Evolutionary conservation across 495 filamentous ascomycete genomes (phyloP), one percentile per base, ranked within the genome.

Genomic region (Trichoderma parareesei): DNA sequence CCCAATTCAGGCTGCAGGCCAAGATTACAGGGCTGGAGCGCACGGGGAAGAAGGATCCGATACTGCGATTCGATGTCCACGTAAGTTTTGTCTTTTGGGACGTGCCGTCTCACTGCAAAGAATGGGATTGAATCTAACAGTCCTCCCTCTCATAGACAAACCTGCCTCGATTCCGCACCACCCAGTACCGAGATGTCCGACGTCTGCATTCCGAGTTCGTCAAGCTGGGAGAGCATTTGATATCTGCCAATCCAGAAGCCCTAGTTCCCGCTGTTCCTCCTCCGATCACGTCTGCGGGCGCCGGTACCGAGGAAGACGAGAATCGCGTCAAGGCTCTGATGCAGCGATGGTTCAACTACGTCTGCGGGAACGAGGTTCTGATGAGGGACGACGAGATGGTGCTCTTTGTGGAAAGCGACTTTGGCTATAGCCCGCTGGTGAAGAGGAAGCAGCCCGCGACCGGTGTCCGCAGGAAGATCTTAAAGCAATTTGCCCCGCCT

Each of bases 401-500:
- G 5, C 85, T 97, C 46, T 99, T 99, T 67, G 92, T 98, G 33
- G 95, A 99, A 74, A 94, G 91, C 69, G 95, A 99, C 75, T 96
- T 96, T 74, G 95, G 95, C 33, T 99, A 99, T 73, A 96, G 92
- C 70, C 95, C 95, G 5, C 89, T 98, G 66, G 87, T 98, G 20
- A 87, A 91, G 69, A 89, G 91, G 81, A 97, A 96, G 78, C 95
- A 99, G 76, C 95, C 95, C 6, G 95, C 95, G 16, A 99, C 95
- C 0, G 95, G 95, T 46, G 91, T 98, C 64, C 86, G 93, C 49
- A 85, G 95, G 69, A 94, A 95, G 77, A 86, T 97, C 49, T 82
- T 99, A 75, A 99, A 99, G 80, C 95, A 99, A 75, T 99, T 99
- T 72, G 95, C 95, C 16, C 95, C 95, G 6, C 95, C 95, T 0